These are phyloP conservation scores for Blastobotrys serpentis DNA, from an alignment of 1,139 yeast genomes.

Conservation along the genomic window DNA sequence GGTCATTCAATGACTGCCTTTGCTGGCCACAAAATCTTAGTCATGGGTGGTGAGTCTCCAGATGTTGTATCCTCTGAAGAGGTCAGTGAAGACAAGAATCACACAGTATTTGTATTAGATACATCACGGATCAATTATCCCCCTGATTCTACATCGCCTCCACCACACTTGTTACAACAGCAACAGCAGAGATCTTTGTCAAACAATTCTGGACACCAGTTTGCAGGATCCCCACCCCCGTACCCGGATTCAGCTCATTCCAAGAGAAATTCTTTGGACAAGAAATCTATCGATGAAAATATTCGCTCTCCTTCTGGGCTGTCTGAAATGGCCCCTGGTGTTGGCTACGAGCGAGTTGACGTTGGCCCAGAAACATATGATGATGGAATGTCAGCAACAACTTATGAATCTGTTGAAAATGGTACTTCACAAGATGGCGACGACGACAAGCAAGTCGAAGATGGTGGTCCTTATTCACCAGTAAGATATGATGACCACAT, in stretches of 20 bases:
- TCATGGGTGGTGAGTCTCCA: conserved; percentile 83
- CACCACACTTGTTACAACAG: conserved; percentile 5
- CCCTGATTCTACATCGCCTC: conserved; percentile 24
- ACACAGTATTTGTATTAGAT: conserved; percentile 42
- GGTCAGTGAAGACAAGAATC: conserved; percentile 31
- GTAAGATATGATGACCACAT: background rate
- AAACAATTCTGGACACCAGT: background rate
- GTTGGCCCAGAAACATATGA: conserved; percentile 18
- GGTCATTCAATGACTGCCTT: conserved; percentile 91
- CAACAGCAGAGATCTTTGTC: conserved; percentile 17
- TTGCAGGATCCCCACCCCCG: conserved; percentile 3
- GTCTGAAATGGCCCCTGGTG: conserved; percentile 26
- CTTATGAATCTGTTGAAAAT: conserved; percentile 25
- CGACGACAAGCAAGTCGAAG: background rate
- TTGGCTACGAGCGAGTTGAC: conserved; percentile 26
- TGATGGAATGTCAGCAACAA: conserved; percentile 22
- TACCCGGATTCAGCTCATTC: background rate
- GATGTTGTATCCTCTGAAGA: conserved; percentile 29
- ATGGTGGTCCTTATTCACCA: conserved; percentile 5
- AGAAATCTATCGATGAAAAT: conserved; percentile 11
- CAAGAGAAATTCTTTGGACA: conserved; percentile 1
- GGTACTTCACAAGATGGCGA: conserved; percentile 2
- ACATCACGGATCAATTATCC: conserved; percentile 42
- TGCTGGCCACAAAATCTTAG: conserved; percentile 63
- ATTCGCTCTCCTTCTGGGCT: conserved; percentile 21